phyloP scores from a whole-genome alignment of 805 yeast genomes.

The Wickerhamomyces sydowiorum region DNA sequence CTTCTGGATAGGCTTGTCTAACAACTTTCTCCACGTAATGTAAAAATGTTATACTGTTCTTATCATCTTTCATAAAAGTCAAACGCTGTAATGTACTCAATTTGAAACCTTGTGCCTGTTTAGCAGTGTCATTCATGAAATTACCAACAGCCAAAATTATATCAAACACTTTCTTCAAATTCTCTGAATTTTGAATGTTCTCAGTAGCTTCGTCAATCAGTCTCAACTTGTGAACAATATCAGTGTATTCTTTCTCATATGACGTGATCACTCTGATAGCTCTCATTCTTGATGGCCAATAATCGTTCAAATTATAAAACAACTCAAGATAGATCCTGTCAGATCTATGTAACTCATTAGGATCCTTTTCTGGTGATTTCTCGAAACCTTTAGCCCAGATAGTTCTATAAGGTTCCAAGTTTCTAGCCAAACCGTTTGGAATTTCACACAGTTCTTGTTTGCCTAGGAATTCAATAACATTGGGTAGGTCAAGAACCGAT shows the following conservation, averaged over 20 bases:
- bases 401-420: slow-evolving; percentile 58
- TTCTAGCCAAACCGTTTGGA: slow-evolving; percentile 47
- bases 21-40: slow-evolving; percentile 70
- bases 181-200: slow-evolving; percentile 43
- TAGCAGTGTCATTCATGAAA: slow-evolving; percentile 69
- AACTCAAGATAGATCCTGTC: slow-evolving; percentile 66
- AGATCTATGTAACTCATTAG: slow-evolving; percentile 54
- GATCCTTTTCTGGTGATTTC: slow-evolving; percentile 46
- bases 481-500: slow-evolving; percentile 44
- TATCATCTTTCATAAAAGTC: slow-evolving; percentile 61
- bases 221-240: slow-evolving; percentile 49
- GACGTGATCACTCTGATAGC: slow-evolving; percentile 49
- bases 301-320: slow-evolving; percentile 59
- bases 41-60: slow-evolving; percentile 63
- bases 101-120: slow-evolving; percentile 66
- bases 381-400: slow-evolving; percentile 33
- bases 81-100: slow-evolving; percentile 63
- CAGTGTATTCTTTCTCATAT: slow-evolving; percentile 62
- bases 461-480: slow-evolving; percentile 64
- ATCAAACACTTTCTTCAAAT: slow-evolving; percentile 53
- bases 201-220: slow-evolving; percentile 55
- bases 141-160: slow-evolving; percentile 72
- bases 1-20: slow-evolving; percentile 60
- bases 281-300: slow-evolving; percentile 70
- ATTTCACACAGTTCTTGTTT: slow-evolving; percentile 60